Conservation (phyloP, 495 filamentous ascomycete species). For the Clohesyomyces aquaticus region DNA sequence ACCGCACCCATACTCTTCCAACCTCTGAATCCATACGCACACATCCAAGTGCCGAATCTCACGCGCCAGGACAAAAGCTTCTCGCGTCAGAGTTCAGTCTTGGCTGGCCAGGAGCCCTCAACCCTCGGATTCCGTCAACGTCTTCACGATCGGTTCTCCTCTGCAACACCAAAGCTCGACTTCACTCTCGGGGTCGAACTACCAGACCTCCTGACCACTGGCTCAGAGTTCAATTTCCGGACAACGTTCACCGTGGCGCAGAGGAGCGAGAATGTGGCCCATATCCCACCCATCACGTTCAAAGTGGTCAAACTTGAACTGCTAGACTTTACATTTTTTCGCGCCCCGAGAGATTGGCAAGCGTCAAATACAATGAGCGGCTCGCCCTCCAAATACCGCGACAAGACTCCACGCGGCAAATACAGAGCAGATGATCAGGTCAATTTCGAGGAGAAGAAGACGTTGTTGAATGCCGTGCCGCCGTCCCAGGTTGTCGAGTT, state of each 20-base stretch:
- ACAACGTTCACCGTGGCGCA: conserved; percentile 11
- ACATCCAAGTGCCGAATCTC: conserved; percentile 2
- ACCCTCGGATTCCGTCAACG: conserved; percentile 28
- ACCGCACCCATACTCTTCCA: conserved; percentile 24
- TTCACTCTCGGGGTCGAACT: conserved; percentile 30
- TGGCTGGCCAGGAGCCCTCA: conserved; percentile 5
- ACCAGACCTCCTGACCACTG: conserved; percentile 16
- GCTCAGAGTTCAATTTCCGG: conserved; percentile 25
- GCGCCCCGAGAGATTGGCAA: conserved; percentile 28
- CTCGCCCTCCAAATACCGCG: background rate
- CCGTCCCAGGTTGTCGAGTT: conserved; percentile 12
- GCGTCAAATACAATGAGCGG: conserved; percentile 23
- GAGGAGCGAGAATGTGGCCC: conserved; percentile 11
- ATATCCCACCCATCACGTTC: conserved; percentile 20
- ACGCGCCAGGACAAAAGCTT: conserved; percentile 18
- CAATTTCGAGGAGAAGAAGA: conserved; percentile 19
- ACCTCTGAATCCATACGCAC: conserved; percentile 28
- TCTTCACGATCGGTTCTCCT: conserved; percentile 26
- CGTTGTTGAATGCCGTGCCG: conserved; percentile 26
- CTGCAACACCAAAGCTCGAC: conserved; percentile 23
- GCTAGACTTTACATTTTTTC: conserved; percentile 27
- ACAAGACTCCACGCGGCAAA: background rate
- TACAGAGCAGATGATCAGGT: background rate
- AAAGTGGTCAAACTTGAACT: conserved; percentile 25
- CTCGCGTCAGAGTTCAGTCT: conserved; percentile 21